Base-by-base conservation (phyloP, 2,329 filamentous ascomycete species). In the Phyllosticta ampelicida region DNA sequence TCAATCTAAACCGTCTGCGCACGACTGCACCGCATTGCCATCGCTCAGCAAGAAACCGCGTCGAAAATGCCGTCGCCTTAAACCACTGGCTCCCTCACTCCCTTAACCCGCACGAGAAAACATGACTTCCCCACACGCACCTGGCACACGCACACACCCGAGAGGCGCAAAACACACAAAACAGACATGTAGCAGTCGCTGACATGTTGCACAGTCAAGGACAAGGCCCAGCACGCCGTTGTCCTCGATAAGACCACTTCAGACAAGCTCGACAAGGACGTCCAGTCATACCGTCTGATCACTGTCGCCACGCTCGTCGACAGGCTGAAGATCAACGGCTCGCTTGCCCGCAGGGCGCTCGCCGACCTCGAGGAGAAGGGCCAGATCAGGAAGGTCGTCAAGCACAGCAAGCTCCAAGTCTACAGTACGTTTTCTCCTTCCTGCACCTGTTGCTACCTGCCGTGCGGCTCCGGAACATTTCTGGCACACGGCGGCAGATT, bases 141-240 rank as follows among this genome's bases (percentile, higher is more conserved):
- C 30, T 6, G 19, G 49, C 49, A 11, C 8, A 18, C 56, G 44
- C 56, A 59, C 29, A 28, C 19, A n/a, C 48, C 52, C 52, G 20
- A 51, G 26, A 44, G 19, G 23, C 29, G 23, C 53, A 54, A 44
- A 18, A 26, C 36, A 48, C 9, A 48, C 9, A 18, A 51, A 48
- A 16, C 20, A 50, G 44, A 54, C n/a, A n/a, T n/a, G n/a, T n/a
- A n/a, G 23, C 21, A 48, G 23, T 29, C 51, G 54, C 58, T 60
- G 65, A 68, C 63, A 61, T 63, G 28, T 18, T 56, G 63, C 61
- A 58, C 77, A 90, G 94, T 99, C 84, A 99, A 99, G 94, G 94
- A 99, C 86, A 99, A 99, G 91, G 92, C 94, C 80, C 88, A 97
- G 79, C 94, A 99, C 86, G 89, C 89, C 78, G 94, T 99, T 79